Evolutionary conservation across 192 early-diverging fungal genomes (phyloP).

Genomic region (Linnemannia hyalina): DNA sequence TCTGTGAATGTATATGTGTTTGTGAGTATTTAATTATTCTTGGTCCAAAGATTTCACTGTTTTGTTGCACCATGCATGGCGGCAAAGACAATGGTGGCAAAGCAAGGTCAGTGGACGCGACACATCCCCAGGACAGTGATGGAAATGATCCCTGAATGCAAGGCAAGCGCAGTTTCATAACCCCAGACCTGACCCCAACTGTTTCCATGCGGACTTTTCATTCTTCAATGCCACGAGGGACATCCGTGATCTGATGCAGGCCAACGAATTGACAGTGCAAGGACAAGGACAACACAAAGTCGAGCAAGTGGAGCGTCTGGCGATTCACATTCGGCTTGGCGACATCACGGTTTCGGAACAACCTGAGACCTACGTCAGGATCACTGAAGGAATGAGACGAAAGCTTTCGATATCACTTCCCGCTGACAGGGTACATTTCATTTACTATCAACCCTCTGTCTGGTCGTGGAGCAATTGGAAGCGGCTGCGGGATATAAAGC

Average conservation of each 20-base stretch:
- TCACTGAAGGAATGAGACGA: conserved; percentile 21
- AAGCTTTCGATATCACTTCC: conserved; percentile 9
- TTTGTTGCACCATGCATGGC: too few relatives aligned
- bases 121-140: too few relatives aligned
- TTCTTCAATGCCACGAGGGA: conserved; percentile 25
- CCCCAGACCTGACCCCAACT: neutral
- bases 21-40: too few relatives aligned
- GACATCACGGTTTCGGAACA: conserved; percentile 12
- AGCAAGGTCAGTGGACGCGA: too few relatives aligned
- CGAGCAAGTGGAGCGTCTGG: conserved; percentile 8
- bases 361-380: conserved; percentile 13
- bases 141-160: too few relatives aligned
- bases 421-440: conserved; percentile 1
- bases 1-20: too few relatives aligned
- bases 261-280: neutral
- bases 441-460: conserved; percentile 4
- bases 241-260: conserved; percentile 5
- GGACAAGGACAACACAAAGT: conserved; percentile 4
- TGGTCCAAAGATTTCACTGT: too few relatives aligned
- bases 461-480: conserved; percentile 16
- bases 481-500: conserved; percentile 12
- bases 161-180: too few relatives aligned
- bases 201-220: conserved; percentile 13
- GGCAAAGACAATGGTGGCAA: too few relatives aligned
- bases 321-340: conserved; percentile 23